These are phyloP conservation scores for Phyllosticta capitalensis DNA, from an alignment of 2,329 filamentous ascomycete genomes.

Conservation along the genomic window DNA sequence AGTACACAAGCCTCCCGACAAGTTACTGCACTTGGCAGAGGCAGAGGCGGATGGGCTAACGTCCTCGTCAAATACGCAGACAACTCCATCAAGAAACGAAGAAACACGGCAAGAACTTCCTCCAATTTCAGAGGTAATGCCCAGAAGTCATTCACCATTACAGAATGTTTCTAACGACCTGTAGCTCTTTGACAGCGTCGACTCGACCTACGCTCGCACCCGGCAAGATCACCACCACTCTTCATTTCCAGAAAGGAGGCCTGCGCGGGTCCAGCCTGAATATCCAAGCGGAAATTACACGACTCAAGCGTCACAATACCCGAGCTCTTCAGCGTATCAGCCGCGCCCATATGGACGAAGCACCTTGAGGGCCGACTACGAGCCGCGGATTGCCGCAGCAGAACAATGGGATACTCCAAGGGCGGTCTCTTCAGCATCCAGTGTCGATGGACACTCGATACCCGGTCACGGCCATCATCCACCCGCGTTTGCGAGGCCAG, in stretches of 20 bases:
- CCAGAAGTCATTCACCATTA: too few species aligned
- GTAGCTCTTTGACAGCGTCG: neutral
- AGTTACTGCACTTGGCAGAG: neutral
- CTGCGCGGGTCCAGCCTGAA: conserved; percentile 17
- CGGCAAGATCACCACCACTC: neutral
- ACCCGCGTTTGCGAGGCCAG: neutral
- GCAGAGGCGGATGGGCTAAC: too few species aligned
- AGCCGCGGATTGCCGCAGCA: neutral
- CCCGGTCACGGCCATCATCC: neutral
- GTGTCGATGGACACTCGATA: neutral
- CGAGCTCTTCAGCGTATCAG: neutral
- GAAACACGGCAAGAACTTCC: neutral
- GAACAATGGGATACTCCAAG: neutral
- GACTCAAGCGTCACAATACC: neutral
- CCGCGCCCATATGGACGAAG: neutral
- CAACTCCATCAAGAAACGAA: neutral
- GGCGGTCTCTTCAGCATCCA: neutral
- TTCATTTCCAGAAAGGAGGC: neutral
- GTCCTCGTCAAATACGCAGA: neutral
- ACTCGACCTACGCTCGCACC: neutral
- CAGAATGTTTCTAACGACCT: neutral
- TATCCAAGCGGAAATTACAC: neutral
- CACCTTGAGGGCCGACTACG: neutral
- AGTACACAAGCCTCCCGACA: too few species aligned
- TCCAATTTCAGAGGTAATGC: neutral